phyloP scores from a whole-genome alignment of 208 protist genomes.

The Acanthamoeba triangularis region DNA sequence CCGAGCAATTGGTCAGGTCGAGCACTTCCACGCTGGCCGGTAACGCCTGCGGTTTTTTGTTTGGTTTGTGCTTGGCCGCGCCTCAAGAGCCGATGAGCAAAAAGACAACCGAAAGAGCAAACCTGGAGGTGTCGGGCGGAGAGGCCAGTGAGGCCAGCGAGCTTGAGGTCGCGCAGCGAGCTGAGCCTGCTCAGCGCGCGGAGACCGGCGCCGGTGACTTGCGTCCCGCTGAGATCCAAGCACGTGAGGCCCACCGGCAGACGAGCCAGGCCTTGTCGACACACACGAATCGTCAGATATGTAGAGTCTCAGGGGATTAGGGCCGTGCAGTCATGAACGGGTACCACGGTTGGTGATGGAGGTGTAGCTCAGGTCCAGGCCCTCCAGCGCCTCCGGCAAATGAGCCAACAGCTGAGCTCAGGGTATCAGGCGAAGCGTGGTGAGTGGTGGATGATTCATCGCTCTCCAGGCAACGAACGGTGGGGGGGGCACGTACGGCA shows the following conservation, averaged over 20 bases:
- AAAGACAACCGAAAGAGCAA: too few relatives aligned
- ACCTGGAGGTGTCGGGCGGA: background rate
- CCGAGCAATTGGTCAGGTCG: background rate
- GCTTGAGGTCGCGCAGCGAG: background rate
- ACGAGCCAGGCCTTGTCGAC: background rate
- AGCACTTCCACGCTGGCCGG: background rate
- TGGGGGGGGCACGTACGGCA: background rate
- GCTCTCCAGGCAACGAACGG: background rate
- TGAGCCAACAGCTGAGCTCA: background rate
- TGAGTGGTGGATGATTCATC: background rate
- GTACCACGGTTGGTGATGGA: background rate
- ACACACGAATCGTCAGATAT: too few relatives aligned
- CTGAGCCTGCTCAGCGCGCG: background rate
- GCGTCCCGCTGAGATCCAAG: background rate
- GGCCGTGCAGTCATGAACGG: too few relatives aligned
- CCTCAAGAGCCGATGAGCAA: background rate
- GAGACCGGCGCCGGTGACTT: background rate
- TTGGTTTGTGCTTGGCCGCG: background rate
- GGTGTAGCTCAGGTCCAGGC: background rate
- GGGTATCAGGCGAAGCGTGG: background rate
- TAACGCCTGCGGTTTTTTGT: background rate
- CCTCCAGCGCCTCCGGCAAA: background rate
- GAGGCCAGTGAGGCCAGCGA: background rate
- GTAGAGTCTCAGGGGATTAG: too few relatives aligned
- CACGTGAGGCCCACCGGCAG: background rate